Evolutionary conservation across 192 early-diverging fungal genomes (phyloP).

Genomic region (Dissophora ornata): DNA sequence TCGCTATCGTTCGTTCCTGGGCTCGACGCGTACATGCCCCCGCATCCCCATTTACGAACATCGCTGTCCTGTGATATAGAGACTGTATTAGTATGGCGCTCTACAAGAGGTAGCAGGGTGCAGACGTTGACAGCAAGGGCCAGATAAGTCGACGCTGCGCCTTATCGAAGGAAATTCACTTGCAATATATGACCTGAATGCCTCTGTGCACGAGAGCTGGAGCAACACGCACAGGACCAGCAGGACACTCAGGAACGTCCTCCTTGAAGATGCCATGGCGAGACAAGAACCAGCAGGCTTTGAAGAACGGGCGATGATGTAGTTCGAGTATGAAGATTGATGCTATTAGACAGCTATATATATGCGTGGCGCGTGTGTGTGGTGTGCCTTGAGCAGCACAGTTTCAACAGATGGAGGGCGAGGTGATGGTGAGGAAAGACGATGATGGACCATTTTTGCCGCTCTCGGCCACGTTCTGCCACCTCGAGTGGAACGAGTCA

Average conservation of each 20-base stretch:
- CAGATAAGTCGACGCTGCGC: no score
- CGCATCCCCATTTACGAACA: slow-evolving; percentile 4
- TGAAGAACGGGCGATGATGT: background rate
- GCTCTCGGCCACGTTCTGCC: no score
- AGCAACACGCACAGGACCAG: slow-evolving; percentile 11
- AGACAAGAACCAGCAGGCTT: background rate
- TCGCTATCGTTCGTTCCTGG: slow-evolving; percentile 30
- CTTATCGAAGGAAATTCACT: no score
- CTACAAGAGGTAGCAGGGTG: no score
- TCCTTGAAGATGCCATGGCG: slow-evolving; percentile 32
- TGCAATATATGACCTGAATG: slow-evolving; percentile 37
- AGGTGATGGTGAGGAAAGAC: background rate
- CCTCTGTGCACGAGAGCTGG: slow-evolving; percentile 30
- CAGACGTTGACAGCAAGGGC: no score
- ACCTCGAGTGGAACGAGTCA: no score
- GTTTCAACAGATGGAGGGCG: no score
- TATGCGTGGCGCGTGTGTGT: no score
- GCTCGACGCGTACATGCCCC: slow-evolving; percentile 36
- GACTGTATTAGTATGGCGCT: background rate
- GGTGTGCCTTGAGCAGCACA: no score
- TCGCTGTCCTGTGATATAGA: slow-evolving; percentile 18
- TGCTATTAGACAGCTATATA: no score
- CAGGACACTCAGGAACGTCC: slow-evolving; percentile 12
- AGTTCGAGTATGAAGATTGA: no score
- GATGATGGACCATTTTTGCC: background rate